phyloP scores from a whole-genome alignment of 164 flowering plant genomes.

The Taxillus chinensis region DNA sequence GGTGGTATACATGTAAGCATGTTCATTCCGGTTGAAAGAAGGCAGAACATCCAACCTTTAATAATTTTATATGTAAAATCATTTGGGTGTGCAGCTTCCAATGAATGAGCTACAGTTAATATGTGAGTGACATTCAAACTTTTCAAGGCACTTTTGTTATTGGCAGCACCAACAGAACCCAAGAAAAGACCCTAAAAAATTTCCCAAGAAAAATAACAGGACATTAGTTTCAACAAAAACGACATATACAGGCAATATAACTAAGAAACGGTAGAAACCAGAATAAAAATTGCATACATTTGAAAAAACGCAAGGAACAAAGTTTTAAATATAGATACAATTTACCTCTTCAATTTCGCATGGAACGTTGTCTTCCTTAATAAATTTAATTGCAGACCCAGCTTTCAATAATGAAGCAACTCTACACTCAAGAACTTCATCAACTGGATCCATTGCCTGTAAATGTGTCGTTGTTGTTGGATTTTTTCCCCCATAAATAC shows the following conservation, averaged over 20 bases:
- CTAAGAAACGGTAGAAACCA: no score
- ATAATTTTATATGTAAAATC: conserved; percentile 56
- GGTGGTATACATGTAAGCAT: no score
- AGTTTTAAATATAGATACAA: neutral
- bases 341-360: conserved; percentile 65
- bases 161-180: conserved; percentile 84
- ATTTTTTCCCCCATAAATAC: neutral
- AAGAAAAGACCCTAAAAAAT: conserved; percentile 61
- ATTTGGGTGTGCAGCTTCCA: conserved; percentile 33
- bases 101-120: conserved; percentile 43
- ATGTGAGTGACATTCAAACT: conserved; percentile 62
- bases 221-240: neutral
- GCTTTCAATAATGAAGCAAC: conserved; percentile 26
- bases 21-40: neutral
- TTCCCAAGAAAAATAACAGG: neutral
- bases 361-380: conserved; percentile 45
- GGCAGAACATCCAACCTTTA: conserved; percentile 27
- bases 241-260: neutral
- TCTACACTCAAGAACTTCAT: conserved; percentile 19
- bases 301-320: neutral
- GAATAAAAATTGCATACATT: neutral
- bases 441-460: conserved; percentile 27
- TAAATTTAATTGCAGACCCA: conserved; percentile 19
- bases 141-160: conserved; percentile 45
- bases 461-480: neutral